phyloP scores from a whole-genome alignment of 2,329 filamentous ascomycete genomes.

The Penicillium polonicum region DNA sequence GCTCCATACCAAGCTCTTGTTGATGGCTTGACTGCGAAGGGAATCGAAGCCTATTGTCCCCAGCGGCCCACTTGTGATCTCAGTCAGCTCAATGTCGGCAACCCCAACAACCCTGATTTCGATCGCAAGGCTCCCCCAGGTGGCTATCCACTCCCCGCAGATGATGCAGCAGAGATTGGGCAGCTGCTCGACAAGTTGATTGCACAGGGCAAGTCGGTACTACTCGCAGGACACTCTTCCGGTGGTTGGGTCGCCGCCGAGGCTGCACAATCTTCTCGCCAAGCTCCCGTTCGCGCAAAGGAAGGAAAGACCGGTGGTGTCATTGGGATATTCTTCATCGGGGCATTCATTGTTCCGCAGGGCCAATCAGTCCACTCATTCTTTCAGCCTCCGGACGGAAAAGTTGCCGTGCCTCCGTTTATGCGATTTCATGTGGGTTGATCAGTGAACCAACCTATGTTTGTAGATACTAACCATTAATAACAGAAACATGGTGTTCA shows the following conservation, averaged over 20 bases:
- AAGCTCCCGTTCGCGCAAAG: conserved; percentile 19
- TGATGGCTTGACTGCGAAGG: conserved; percentile 19
- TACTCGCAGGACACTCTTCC: conserved; percentile 35
- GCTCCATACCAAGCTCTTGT: conserved; percentile 31
- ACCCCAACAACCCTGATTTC: conserved; percentile 43
- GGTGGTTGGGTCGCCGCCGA: conserved; percentile 38
- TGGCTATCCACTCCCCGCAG: conserved; percentile 27
- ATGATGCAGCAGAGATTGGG: conserved; percentile 8
- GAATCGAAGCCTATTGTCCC: conserved; percentile 35
- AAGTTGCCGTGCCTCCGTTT: conserved; percentile 22
- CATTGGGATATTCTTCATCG: conserved; percentile 32
- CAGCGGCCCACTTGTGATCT: conserved; percentile 46
- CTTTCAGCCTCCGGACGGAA: conserved; percentile 31
- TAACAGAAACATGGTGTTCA: conserved; percentile 17
- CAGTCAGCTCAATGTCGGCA: conserved; percentile 59
- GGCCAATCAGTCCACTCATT: conserved; percentile 34
- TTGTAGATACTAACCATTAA: background rate
- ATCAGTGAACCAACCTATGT: fast-evolving
- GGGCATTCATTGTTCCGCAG: conserved; percentile 31
- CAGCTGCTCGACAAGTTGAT: conserved; percentile 3
- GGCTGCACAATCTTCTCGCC: conserved; percentile 29
- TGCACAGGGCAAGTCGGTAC: conserved; percentile 27
- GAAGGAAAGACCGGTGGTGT: conserved; percentile 23
- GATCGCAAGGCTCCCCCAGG: conserved; percentile 24
- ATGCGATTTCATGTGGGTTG: conserved; percentile 30